Evolutionary conservation across 2,329 filamentous ascomycete genomes (phyloP), one percentile per base, ranked within the genome.

Genomic region (Fusarium nematophilum): DNA sequence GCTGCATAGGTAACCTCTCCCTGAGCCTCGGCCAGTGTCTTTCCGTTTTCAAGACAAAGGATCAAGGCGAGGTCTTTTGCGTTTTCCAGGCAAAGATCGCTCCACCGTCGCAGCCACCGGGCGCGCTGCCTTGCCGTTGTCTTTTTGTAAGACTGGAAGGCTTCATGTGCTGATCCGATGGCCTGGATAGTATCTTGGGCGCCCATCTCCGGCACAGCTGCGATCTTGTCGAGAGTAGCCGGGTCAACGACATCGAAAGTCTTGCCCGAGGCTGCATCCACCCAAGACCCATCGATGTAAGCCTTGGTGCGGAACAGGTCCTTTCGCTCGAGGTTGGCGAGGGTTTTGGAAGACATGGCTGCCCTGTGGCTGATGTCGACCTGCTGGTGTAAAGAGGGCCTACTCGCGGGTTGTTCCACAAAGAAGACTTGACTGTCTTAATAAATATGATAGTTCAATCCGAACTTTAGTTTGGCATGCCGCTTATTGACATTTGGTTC

Each of bases 11-110:
- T 71, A 6, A 81, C 81, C 71, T 87, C 85, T 7, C 80, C 82
- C 52, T 78, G 78, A 4, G 84, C 81, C 65, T 87, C 85, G 23
- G 83, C 79, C 14, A 85, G 68, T 3, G 87, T 84, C 75, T 90
- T 90, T 33, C 87, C 88, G 55, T 89, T 90, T 74, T 90, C 84
- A 86, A 23, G 86, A 89, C 67, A 90, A 87, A 48, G 90, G 76
- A 54, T 77, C 86, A 1, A n/a, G n/a, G 86, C 87, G 14, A 90
- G 73, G 67, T 90, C 88, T 15, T 88, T 84, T 46, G 79, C 78
- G 64, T 89, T 87, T 31, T 86, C 86, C 34, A 85, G 70, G 72
- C 89, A 82, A 53, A 90, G 76, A 42, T 88, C 81, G 68, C 84
- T 84, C 84, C 85, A 88, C 66, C 83, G 85, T 29, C 84, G 75